phyloP scores from a whole-genome alignment of 2,329 filamentous ascomycete species.

The Ophiostoma himal-ulmi region DNA sequence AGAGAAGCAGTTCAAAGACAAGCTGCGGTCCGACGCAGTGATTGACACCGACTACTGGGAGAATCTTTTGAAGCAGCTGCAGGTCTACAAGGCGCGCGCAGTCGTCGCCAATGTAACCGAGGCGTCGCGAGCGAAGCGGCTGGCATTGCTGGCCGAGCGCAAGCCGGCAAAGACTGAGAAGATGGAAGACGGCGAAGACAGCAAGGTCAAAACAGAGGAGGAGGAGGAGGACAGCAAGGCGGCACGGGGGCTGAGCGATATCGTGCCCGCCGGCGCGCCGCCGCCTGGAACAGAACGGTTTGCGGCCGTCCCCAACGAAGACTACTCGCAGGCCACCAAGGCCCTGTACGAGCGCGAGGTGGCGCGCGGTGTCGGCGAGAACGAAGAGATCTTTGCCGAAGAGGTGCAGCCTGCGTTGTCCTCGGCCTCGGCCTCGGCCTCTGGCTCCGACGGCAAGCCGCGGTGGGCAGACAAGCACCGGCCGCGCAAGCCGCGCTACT shows the following conservation, averaged over 20 bases:
- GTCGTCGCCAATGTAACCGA: not conserved
- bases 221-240: not conserved
- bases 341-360: slow-evolving; percentile 89
- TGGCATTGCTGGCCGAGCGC: slow-evolving; percentile 56
- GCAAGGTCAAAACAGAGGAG: not conserved
- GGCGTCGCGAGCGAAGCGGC: slow-evolving; percentile 63
- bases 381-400: slow-evolving; percentile 90
- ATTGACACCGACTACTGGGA: slow-evolving; percentile 99
- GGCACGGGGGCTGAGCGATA: not conserved
- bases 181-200: not conserved
- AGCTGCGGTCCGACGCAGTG: slow-evolving; percentile 80
- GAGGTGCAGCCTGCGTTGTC: slow-evolving; percentile 56
- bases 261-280: slow-evolving; percentile 27
- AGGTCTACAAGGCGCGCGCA: slow-evolving; percentile 88
- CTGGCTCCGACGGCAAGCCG: slow-evolving; percentile 54
- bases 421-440: not conserved
- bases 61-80: slow-evolving; percentile 74
- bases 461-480: slow-evolving; percentile 80
- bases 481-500: slow-evolving; percentile 89
- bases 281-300: slow-evolving; percentile 62
- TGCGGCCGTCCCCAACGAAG: slow-evolving; percentile 61
- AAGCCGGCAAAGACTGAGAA: not conserved
- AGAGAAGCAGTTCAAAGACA: slow-evolving; percentile 79
- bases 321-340: slow-evolving; percentile 81
- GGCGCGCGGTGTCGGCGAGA: slow-evolving; percentile 81